Evolutionary conservation across 345 rosid species (phyloP).

Genomic region (Eucalyptus sideroxylon): DNA sequence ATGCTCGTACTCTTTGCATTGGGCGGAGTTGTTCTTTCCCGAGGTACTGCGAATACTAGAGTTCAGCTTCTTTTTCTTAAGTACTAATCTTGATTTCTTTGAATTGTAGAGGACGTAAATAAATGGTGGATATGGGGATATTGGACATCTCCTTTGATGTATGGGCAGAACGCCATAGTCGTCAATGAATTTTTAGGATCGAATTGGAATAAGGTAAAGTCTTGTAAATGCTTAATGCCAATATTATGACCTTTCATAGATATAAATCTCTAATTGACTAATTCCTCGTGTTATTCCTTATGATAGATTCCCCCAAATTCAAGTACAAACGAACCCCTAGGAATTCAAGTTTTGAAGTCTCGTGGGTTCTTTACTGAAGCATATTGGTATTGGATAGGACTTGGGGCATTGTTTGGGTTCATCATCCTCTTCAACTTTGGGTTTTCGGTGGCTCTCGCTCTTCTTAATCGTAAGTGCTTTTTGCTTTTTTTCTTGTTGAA

Average conservation of each 20-base stretch:
- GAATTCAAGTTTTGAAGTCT: neutral
- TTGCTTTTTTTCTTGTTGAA: neutral
- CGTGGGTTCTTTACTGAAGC: neutral
- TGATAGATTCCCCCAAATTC: neutral
- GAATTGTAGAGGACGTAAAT: constrained; percentile 21
- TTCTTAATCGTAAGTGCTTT: neutral
- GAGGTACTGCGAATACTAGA: no score
- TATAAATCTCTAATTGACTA: neutral
- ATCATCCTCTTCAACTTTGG: neutral
- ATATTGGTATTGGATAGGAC: neutral
- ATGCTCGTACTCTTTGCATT: no score
- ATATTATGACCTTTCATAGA: neutral
- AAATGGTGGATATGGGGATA: constrained; percentile 92
- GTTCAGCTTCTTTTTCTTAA: no score
- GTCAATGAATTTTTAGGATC: constrained; percentile 46
- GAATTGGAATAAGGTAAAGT: constrained; percentile 33
- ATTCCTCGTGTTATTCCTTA: neutral
- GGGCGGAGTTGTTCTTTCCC: no score
- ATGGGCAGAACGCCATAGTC: constrained; percentile 55
- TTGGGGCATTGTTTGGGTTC: neutral
- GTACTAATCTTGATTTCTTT: no score
- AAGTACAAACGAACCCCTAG: neutral
- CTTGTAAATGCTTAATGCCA: neutral
- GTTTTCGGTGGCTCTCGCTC: neutral
- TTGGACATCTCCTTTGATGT: constrained; percentile 79